Percentiles rank a stretch among this genome's conserved stretches.
These are phyloP conservation scores for Zhuliangozyma blackwelliae DNA, from an alignment of 1,139 yeast species.

Conservation along the genomic window DNA sequence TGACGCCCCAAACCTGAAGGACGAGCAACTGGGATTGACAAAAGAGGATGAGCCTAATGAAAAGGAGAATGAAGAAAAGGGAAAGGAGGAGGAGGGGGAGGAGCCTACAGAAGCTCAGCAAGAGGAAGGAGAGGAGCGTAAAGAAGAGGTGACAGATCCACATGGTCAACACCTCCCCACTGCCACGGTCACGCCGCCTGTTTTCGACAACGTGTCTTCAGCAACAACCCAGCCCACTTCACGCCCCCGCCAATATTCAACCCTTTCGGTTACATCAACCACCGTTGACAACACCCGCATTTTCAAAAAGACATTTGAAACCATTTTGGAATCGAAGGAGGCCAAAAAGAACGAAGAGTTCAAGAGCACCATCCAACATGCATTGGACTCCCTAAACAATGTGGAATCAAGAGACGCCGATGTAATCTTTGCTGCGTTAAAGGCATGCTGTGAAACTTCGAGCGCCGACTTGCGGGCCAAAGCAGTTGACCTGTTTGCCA, in stretches of 20 bases:
- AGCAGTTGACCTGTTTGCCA: slow-evolving; percentile 44
- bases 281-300: slow-evolving; percentile 34
- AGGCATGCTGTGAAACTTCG: slow-evolving; percentile 31
- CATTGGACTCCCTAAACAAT: slow-evolving; percentile 32
- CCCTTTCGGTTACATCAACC: slow-evolving; percentile 19
- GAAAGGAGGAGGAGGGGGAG: no score
- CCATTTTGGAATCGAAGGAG: slow-evolving; percentile 33
- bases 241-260: slow-evolving; percentile 10
- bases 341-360: slow-evolving; percentile 37
- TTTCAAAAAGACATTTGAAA: slow-evolving; percentile 38
- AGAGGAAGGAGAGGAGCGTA: no score
- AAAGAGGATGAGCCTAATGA: no score
- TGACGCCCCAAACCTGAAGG: not conserved
- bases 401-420: slow-evolving; percentile 29
- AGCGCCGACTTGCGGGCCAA: slow-evolving; percentile 29
- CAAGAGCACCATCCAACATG: slow-evolving; percentile 29
- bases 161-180: no score
- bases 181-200: no score
- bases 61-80: no score
- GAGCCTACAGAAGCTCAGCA: no score
- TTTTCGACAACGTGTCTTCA: no score
- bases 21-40: no score
- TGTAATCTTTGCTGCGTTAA: slow-evolving; percentile 37
- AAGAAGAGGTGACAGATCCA: no score
- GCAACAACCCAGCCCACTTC: no score